phyloP scores from a whole-genome alignment of 2,329 filamentous ascomycete genomes.

The Amesomyces nigricolor region DNA sequence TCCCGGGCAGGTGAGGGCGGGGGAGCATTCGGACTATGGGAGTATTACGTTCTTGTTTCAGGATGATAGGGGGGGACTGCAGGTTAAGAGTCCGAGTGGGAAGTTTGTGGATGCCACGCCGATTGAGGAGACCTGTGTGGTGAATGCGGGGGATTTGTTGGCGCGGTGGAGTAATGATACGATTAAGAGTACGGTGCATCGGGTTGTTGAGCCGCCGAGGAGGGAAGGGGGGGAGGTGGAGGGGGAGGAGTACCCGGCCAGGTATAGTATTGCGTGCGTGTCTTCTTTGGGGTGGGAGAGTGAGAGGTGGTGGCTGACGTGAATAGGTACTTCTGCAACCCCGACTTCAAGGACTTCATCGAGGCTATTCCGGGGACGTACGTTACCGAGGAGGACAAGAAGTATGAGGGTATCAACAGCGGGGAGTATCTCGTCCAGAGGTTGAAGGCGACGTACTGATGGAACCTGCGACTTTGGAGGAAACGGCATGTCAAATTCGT shows the following conservation, averaged over 20 bases:
- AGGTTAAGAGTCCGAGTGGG: constrained; percentile 64
- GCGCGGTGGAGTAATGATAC: constrained; percentile 86
- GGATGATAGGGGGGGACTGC: constrained; percentile 50
- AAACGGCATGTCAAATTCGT: neutral
- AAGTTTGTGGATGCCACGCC: constrained; percentile 78
- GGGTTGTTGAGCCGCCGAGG: constrained; percentile 78
- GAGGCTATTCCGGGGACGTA: constrained; percentile 79
- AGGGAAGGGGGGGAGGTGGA: constrained; percentile 26
- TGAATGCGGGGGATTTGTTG: constrained; percentile 84
- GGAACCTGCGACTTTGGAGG: neutral
- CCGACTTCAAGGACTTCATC: constrained; percentile 69
- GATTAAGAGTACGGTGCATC: constrained; percentile 85
- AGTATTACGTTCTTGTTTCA: constrained; percentile 59
- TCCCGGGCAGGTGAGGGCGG: constrained; percentile 66
- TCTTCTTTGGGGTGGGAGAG: neutral
- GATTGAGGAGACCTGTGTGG: constrained; percentile 73
- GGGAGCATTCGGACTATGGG: constrained; percentile 67
- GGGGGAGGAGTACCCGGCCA: constrained; percentile 59
- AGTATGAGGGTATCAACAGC: constrained; percentile 71
- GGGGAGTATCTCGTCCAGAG: constrained; percentile 77
- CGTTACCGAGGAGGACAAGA: constrained; percentile 58
- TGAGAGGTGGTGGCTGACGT: neutral
- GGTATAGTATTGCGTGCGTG: constrained; percentile 77
- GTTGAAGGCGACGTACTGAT: constrained; percentile 65
- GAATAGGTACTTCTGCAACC: constrained; percentile 76